Evolutionary conservation across 441 rosid genomes (phyloP), one percentile per base, ranked within the genome.

Genomic region (Populus trichocarpa): DNA sequence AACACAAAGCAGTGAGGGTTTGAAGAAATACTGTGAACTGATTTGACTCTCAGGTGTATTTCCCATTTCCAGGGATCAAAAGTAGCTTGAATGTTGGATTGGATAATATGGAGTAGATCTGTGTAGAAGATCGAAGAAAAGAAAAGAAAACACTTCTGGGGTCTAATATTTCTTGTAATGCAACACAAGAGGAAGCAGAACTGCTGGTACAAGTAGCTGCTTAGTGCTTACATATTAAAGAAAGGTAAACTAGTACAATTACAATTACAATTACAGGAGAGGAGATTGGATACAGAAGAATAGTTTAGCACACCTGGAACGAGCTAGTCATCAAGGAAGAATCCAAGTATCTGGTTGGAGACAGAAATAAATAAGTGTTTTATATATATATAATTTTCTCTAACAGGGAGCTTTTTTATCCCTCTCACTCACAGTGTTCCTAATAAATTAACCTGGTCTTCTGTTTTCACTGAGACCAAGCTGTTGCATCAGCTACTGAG

Each of bases 41-140:
- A 72, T 71, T 69, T 73, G 86, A 69, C 66, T 65, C 74, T 71
- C 76, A 53, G 72, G 36, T 78, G 81, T 67, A 70, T 75, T 77
- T 18, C 22, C 84, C 90, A 89, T 88, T 61, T 83, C 79, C 75
- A 40, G 67, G 40, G 74, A 69, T 77, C 70, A 38, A 46, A 20
- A 77, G 40, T 61, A 66, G 68, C 61, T 78, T 65, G 57, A 14
- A 14, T 35, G 12, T 65, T 38, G 40, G 63, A 70, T 63, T 8
- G 46, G 73, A 8, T 64, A 5, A 35, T 4, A 73, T 71, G 6
- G 67, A 26, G 38, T 35, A 72, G 78, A 77, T 74, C 74, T 75
- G 40, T 59, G 36, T 20, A 38, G 67, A 83, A 73, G 71, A 42
- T n/a, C 42, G 53, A 26, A 14, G 59, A 81, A 67, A 53, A 36